phyloP scores from a whole-genome alignment of 2,329 filamentous ascomycete species.

The Arthroderma uncinatum region DNA sequence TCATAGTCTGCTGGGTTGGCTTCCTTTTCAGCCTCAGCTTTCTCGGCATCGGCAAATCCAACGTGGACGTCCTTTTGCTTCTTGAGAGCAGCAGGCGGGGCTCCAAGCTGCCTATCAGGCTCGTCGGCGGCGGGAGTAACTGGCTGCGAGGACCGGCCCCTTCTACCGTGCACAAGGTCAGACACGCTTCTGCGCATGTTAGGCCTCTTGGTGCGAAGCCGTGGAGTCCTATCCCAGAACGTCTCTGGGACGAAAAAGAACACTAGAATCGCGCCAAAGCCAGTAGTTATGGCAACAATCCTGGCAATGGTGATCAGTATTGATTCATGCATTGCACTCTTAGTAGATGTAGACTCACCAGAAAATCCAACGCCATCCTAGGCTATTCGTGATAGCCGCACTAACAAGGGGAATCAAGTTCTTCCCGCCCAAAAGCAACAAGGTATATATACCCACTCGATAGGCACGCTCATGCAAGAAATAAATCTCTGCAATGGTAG shows the following conservation, averaged over 20 bases:
- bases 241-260: constrained; percentile 92
- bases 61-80: constrained; percentile 41
- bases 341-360: constrained; percentile 44
- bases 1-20: constrained; percentile 5
- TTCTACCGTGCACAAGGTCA: constrained; percentile 27
- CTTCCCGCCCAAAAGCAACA: constrained; percentile 80
- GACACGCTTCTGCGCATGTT: constrained; percentile 28
- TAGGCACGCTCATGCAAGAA: constrained; percentile 91
- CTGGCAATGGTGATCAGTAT: constrained; percentile 35
- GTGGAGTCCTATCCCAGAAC: constrained; percentile 81
- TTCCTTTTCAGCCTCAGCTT: constrained; percentile 7
- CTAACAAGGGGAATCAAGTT: constrained; percentile 81
- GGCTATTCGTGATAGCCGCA: constrained; percentile 65
- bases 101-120: constrained; percentile 16
- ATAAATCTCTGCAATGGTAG: constrained; percentile 92
- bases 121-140: constrained; percentile 1
- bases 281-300: constrained; percentile 73
- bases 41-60: constrained; percentile 42
- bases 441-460: constrained; percentile 82
- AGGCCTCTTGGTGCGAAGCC: constrained; percentile 35
- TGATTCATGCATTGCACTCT: not conserved
- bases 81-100: not conserved
- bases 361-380: constrained; percentile 85
- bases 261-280: constrained; percentile 56
- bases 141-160: constrained; percentile 23